Conservation (phyloP, 441 rosid genomes). For the Gossypium gossypioides region DNA sequence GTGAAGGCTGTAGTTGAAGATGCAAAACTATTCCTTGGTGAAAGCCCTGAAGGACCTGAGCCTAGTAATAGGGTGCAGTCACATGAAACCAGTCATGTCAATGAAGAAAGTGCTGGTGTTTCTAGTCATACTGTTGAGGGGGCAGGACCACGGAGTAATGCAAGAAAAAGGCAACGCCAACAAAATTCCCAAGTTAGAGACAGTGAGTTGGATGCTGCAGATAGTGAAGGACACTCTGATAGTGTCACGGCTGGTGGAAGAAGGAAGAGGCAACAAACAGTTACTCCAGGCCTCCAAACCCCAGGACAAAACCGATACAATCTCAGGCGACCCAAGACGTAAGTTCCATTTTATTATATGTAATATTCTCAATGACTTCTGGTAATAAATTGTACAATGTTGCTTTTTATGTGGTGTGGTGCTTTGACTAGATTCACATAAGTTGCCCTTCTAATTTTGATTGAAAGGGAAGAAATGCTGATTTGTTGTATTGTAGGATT, state of each 20-base stretch:
- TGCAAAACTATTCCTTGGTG: constrained; percentile 41
- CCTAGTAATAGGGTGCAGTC: constrained; percentile 19
- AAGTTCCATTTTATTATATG: constrained; percentile 24
- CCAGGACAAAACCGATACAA: constrained; percentile 65
- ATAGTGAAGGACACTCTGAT: constrained; percentile 57
- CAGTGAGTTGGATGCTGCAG: constrained; percentile 44
- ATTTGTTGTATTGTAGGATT: not conserved
- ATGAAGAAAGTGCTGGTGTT: constrained; percentile 31
- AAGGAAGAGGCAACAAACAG: constrained; percentile 51
- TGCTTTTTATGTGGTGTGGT: not conserved
- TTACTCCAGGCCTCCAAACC: constrained; percentile 29
- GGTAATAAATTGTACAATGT: not conserved
- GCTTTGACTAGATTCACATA: not conserved
- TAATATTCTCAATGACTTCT: not conserved
- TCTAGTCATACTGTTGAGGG: constrained; percentile 28
- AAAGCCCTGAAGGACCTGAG: constrained; percentile 29
- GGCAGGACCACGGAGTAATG: constrained; percentile 20
- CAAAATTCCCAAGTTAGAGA: constrained; percentile 33
- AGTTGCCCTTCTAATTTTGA: not conserved
- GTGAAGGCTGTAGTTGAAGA: constrained; percentile 50
- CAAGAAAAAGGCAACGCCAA: constrained; percentile 46
- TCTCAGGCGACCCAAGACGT: constrained; percentile 66
- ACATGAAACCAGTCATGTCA: constrained; percentile 10
- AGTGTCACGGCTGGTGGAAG: constrained; percentile 53
- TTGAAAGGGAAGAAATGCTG: not conserved